Evolutionary conservation across 75 land plant genomes (phyloP).

Genomic region (Picea sitchensis): DNA sequence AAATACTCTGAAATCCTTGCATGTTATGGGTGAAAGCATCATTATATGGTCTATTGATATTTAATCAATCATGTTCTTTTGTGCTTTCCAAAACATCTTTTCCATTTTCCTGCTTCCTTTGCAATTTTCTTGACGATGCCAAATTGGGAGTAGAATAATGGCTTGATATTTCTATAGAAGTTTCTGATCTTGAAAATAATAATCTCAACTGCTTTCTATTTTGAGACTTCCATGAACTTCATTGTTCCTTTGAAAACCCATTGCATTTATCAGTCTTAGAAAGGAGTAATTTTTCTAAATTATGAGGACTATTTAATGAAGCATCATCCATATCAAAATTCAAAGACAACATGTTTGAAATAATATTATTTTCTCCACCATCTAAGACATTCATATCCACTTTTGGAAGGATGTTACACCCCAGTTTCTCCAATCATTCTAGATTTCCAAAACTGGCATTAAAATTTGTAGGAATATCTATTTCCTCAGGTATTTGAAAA

Average conservation of each 20-base stretch:
- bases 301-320: no score
- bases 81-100: background rate
- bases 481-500: no score
- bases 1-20: background rate
- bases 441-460: no score
- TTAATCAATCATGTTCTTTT: no score
- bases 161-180: constrained; percentile 16
- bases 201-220: constrained; percentile 62
- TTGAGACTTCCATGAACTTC: constrained; percentile 30
- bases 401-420: no score
- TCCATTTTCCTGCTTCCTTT: background rate
- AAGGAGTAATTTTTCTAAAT: constrained; percentile 28
- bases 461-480: no score
- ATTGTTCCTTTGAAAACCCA: constrained; percentile 7
- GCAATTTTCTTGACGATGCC: background rate
- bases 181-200: constrained; percentile 78
- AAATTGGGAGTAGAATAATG: background rate
- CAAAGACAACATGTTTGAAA: constrained; percentile 60
- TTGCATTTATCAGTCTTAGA: constrained; percentile 21
- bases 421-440: no score
- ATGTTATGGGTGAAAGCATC: background rate
- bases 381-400: constrained; percentile 3
- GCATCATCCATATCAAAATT: no score
- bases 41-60: background rate
- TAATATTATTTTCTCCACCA: constrained; percentile 46